phyloP scores from a whole-genome alignment of 1,284 basidiomycete species.

The Trichosporon sp. region DNA sequence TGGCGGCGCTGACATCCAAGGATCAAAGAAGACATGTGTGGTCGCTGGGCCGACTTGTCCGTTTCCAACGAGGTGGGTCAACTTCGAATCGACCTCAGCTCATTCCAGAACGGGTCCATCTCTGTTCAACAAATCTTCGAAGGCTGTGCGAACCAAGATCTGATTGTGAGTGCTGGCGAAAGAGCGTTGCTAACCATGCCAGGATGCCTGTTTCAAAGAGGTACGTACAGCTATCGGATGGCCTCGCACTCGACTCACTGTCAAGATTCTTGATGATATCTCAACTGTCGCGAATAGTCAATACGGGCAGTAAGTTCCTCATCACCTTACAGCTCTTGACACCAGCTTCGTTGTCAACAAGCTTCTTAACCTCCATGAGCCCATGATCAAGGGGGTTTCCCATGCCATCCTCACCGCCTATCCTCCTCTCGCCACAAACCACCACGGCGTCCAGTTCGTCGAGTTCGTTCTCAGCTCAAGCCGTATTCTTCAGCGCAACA shows the following conservation, averaged over 20 bases:
- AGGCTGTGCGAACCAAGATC: slow-evolving; percentile 46
- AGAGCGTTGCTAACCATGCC: slow-evolving; percentile 6
- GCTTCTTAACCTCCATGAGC: slow-evolving; percentile 41
- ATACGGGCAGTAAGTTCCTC: slow-evolving; percentile 47
- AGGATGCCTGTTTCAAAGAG: slow-evolving; percentile 49
- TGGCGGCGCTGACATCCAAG: slow-evolving; percentile 28
- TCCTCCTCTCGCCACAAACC: slow-evolving; percentile 51
- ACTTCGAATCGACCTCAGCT: background rate
- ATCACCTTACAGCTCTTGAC: background rate
- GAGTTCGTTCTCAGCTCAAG: slow-evolving; percentile 45
- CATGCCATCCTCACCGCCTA: slow-evolving; percentile 48
- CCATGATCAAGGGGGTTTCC: slow-evolving; percentile 36
- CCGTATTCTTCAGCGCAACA: slow-evolving; percentile 31
- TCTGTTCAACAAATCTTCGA: slow-evolving; percentile 54
- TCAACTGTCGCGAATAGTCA: slow-evolving; percentile 50
- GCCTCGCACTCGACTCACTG: background rate
- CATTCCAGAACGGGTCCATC: slow-evolving; percentile 48
- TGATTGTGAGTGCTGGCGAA: slow-evolving; percentile 38
- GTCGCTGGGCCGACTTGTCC: slow-evolving; percentile 48
- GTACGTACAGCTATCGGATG: slow-evolving; percentile 27
- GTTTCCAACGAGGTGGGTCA: slow-evolving; percentile 46
- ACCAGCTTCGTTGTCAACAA: slow-evolving; percentile 50
- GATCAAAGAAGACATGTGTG: slow-evolving; percentile 44
- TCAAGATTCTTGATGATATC: slow-evolving; percentile 46
- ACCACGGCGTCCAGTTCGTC: slow-evolving; percentile 52